Evolutionary conservation across 148 eudicot genomes (phyloP).

Genomic region (Camellia sinensis): DNA sequence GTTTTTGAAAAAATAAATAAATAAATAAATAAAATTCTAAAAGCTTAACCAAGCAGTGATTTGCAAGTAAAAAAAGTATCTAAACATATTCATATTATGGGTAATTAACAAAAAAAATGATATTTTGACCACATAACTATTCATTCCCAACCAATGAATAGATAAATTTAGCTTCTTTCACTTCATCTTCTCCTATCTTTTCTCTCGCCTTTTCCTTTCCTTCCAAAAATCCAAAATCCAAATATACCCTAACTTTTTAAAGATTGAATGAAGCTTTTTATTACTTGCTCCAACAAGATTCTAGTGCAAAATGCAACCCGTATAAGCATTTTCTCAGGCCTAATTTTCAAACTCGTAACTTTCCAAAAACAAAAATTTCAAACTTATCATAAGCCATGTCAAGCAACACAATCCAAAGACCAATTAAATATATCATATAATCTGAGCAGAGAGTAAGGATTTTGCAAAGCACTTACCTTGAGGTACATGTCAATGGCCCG

Average conservation of each 20-base stretch:
- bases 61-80: too few species aligned
- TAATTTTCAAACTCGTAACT: not conserved
- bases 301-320: not conserved
- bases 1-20: too few species aligned
- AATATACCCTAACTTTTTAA: not conserved
- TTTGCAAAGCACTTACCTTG: constrained; percentile 46
- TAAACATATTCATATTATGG: too few species aligned
- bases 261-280: not conserved
- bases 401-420: not conserved
- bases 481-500: constrained; percentile 86
- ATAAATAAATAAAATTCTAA: too few species aligned
- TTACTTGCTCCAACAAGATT: not conserved
- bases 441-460: not conserved
- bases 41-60: too few species aligned
- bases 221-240: too few species aligned
- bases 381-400: not conserved
- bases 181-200: too few species aligned
- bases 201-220: too few species aligned
- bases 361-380: not conserved
- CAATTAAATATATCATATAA: constrained; percentile 4
- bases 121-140: too few species aligned
- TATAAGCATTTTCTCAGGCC: not conserved
- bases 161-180: too few species aligned
- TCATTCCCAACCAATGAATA: too few species aligned
- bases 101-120: too few species aligned